Percentiles rank a stretch among this genome's conserved stretches.
Conservation (phyloP, 2,329 filamentous ascomycete species). For the Claviceps citrina region DNA sequence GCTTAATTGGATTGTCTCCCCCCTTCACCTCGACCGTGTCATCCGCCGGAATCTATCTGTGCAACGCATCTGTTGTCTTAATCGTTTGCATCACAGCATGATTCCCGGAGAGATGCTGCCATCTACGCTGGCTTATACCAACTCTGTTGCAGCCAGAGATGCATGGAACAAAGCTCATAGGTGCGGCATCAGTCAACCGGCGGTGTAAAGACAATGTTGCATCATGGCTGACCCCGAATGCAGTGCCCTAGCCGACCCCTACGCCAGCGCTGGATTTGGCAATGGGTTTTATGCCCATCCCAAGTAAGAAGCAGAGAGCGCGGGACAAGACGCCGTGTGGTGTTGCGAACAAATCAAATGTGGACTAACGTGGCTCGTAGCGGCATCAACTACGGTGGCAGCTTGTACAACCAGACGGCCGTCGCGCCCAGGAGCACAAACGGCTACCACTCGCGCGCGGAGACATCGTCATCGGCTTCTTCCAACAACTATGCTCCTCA, state of each 20-base stretch:
- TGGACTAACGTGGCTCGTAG: constrained; percentile 19
- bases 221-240: constrained; percentile 6
- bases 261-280: constrained; percentile 21
- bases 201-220: constrained; percentile 8
- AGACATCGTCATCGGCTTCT: constrained; percentile 24
- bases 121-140: constrained; percentile 32
- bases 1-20: background rate
- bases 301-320: constrained; percentile 20
- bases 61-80: background rate
- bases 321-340: background rate
- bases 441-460: constrained; percentile 23
- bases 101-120: constrained; percentile 29
- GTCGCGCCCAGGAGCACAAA: constrained; percentile 11
- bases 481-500: constrained; percentile 25
- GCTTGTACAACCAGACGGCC: constrained; percentile 16
- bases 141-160: constrained; percentile 29
- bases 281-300: constrained; percentile 21
- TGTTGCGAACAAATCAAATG: too few relatives aligned
- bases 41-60: background rate
- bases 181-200: constrained; percentile 21
- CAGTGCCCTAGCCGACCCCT: constrained; percentile 19
- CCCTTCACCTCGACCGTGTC: background rate
- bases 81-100: constrained; percentile 14
- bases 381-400: constrained; percentile 30
- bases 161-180: constrained; percentile 37